Evolutionary conservation across 1,139 yeast species (phyloP).

Genomic region (Blastobotrys malaysiensis): DNA sequence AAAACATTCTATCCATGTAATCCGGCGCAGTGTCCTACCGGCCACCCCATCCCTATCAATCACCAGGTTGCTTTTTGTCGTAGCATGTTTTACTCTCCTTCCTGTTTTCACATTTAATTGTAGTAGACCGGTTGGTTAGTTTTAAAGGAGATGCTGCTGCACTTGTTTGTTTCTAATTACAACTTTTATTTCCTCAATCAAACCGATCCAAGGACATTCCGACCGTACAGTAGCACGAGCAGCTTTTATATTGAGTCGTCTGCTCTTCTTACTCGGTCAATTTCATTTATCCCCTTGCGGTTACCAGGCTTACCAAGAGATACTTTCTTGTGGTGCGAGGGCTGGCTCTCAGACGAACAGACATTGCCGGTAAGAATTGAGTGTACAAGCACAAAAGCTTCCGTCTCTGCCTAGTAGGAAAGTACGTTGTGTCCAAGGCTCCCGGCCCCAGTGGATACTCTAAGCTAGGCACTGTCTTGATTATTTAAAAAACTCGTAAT

Average conservation of each 20-base stretch:
- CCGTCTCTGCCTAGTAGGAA: not conserved
- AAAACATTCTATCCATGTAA: not conserved
- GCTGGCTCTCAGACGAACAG: not conserved
- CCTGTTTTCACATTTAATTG: not conserved
- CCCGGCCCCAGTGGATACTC: not conserved
- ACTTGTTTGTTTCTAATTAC: not conserved
- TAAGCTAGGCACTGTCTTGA: not conserved
- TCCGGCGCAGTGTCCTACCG: not conserved
- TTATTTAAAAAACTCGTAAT: slow-evolving; percentile 1
- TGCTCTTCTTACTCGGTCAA: not conserved
- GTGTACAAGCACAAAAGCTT: not conserved
- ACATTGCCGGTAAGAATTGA: not conserved
- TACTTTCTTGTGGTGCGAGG: not conserved
- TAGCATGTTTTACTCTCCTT: not conserved
- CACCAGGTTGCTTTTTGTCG: not conserved
- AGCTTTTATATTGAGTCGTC: not conserved
- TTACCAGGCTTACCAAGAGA: not conserved
- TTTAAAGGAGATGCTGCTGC: not conserved
- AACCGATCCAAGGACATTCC: not conserved
- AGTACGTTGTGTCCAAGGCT: not conserved
- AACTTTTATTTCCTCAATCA: not conserved
- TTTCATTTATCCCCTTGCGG: not conserved
- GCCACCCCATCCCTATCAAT: not conserved
- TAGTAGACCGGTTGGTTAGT: not conserved
- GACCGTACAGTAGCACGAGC: not conserved